A percentile compares a stretch with the other conserved stretches of the same genome.
phyloP scores from a whole-genome alignment of 2,329 filamentous ascomycete genomes.

The Paradendryphiella salina region DNA sequence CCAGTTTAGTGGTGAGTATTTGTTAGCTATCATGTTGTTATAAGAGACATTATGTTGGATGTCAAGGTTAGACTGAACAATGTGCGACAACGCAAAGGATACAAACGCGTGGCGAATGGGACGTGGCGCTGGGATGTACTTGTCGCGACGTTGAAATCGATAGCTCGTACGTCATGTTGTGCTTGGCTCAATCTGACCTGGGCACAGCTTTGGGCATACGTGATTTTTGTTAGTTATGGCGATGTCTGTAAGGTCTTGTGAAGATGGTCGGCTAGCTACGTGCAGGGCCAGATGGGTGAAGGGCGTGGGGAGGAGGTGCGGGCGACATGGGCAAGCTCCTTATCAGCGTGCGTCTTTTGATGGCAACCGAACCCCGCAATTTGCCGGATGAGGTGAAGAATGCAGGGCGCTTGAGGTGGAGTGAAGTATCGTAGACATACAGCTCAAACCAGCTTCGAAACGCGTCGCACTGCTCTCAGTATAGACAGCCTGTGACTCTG shows the following conservation, averaged over 20 bases:
- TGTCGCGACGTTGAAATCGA: background rate
- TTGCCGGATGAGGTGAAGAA: conserved; percentile 10
- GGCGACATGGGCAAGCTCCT: conserved; percentile 2
- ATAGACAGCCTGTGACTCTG: background rate
- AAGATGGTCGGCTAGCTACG: background rate
- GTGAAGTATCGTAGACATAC: background rate
- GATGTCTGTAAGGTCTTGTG: background rate
- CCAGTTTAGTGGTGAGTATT: background rate
- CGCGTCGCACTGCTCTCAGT: background rate
- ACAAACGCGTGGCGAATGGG: background rate
- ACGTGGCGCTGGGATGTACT: background rate
- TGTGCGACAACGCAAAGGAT: background rate
- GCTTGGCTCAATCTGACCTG: background rate
- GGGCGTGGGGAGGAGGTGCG: background rate
- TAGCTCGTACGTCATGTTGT: conserved; percentile 1
- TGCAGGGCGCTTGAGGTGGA: background rate
- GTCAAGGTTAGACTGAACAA: background rate
- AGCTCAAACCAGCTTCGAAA: background rate
- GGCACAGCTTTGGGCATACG: background rate
- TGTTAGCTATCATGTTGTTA: background rate
- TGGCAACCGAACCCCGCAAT: conserved; percentile 16
- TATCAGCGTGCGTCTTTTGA: conserved; percentile 20
- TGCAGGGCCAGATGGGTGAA: background rate
- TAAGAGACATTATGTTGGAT: background rate
- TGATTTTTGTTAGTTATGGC: background rate